Percentiles rank a stretch among this genome's conserved stretches.
Conservation (phyloP, 176 grass and related monocot genomes). For the Musa troglodytarum region DNA sequence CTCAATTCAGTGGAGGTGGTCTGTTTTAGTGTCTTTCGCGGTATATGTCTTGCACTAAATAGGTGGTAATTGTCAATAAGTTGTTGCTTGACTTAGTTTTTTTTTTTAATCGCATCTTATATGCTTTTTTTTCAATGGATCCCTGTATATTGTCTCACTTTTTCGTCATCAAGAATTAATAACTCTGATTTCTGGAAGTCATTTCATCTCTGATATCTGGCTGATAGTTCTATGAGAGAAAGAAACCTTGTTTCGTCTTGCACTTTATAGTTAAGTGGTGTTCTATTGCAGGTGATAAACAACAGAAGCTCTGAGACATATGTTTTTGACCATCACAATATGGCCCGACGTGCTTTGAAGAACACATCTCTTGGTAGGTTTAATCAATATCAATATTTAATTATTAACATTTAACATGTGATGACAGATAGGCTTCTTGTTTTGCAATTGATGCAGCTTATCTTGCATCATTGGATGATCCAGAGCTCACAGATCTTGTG, state of each 20-base stretch:
- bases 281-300: conserved; percentile 41
- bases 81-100: too few species aligned
- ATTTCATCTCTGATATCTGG: too few species aligned
- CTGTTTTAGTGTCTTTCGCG: not conserved
- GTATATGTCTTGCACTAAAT: not conserved
- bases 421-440: conserved; percentile 16
- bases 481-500: conserved; percentile 62
- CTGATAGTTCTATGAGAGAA: not conserved
- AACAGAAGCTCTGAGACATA: conserved; percentile 72
- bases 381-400: conserved; percentile 3
- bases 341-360: conserved; percentile 77
- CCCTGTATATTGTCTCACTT: not conserved
- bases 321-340: conserved; percentile 66
- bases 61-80: not conserved
- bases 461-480: conserved; percentile 71
- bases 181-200: not conserved
- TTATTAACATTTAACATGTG: conserved; percentile 10
- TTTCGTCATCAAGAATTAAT: not conserved
- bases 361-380: conserved; percentile 76
- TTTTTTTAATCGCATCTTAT: too few species aligned
- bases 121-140: not conserved
- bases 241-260: not conserved
- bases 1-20: not conserved
- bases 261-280: not conserved
- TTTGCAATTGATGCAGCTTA: conserved; percentile 46